Conservation (phyloP, 345 rosid species). For the Reutealis trisperma region DNA sequence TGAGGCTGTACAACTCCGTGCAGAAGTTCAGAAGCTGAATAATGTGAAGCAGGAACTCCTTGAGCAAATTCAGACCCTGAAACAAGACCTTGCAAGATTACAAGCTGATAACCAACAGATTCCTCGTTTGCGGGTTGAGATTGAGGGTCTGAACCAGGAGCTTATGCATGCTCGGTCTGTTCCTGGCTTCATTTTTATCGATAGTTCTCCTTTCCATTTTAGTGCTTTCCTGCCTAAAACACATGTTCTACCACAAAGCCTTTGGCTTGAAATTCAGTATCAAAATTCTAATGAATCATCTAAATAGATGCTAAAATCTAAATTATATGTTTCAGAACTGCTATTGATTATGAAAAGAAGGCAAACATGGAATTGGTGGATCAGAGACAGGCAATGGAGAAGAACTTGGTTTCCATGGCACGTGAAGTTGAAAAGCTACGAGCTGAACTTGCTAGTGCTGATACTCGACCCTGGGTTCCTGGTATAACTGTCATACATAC, state of each 20-base stretch:
- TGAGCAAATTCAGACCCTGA: conserved; percentile 68
- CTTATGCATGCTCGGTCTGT: conserved; percentile 85
- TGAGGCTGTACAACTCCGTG: conserved; percentile 63
- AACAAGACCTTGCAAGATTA: conserved; percentile 63
- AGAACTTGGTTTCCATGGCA: conserved; percentile 92
- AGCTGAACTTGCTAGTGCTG: conserved; percentile 68
- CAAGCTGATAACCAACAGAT: conserved; percentile 81
- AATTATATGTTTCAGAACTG: conserved; percentile 48
- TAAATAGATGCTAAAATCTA: conserved; percentile 10
- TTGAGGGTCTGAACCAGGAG: conserved; percentile 78
- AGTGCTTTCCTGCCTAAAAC: background rate
- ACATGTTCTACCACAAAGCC: background rate
- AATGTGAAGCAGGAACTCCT: conserved; percentile 63
- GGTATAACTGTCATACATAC: conserved; percentile 44
- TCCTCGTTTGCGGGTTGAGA: conserved; percentile 59
- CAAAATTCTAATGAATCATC: background rate
- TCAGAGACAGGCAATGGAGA: conserved; percentile 94
- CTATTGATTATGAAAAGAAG: conserved; percentile 92
- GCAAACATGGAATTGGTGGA: conserved; percentile 87
- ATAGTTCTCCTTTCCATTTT: background rate
- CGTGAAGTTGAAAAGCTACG: conserved; percentile 95
- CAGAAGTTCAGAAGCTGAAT: conserved; percentile 74
- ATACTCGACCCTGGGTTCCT: conserved; percentile 68
- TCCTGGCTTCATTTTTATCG: conserved; percentile 1
- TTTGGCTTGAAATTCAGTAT: conserved; percentile 10